These are phyloP conservation scores for Tolypocladium endophyticum DNA, from an alignment of 2,329 filamentous ascomycete species.

Conservation along the genomic window DNA sequence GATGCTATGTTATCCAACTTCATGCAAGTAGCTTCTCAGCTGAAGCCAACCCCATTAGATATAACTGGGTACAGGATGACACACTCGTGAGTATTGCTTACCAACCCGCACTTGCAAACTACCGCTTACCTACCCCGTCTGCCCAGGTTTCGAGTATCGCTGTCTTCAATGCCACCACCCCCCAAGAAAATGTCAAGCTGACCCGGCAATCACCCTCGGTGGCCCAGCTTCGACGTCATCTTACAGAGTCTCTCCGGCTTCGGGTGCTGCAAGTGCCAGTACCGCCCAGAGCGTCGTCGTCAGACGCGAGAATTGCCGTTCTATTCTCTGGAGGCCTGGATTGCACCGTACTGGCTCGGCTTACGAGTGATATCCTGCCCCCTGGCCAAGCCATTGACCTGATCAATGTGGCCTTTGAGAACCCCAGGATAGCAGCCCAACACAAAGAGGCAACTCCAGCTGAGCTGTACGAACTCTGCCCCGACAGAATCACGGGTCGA, in stretches of 20 bases:
- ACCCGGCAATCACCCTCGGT: constrained; percentile 36
- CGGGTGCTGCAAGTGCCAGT: constrained; percentile 57
- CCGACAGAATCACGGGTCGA: constrained; percentile 80
- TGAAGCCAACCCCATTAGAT: constrained; percentile 10
- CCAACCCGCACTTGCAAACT: constrained; percentile 25
- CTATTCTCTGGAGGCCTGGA: constrained; percentile 93
- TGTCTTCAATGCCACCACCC: constrained; percentile 36
- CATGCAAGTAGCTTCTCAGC: constrained; percentile 4
- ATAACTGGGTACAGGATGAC: constrained; percentile 21
- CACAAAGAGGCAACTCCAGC: constrained; percentile 23
- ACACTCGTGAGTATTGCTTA: constrained; percentile 33
- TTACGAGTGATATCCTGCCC: constrained; percentile 69
- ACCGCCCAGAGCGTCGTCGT: constrained; percentile 29
- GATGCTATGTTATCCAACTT: constrained; percentile 61
- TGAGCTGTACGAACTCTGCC: constrained; percentile 67
- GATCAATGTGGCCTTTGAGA: constrained; percentile 94
- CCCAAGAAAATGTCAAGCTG: constrained; percentile 17
- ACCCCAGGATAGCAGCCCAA: constrained; percentile 61
- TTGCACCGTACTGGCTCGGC: constrained; percentile 75
- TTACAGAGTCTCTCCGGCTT: constrained; percentile 51
- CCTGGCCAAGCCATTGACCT: constrained; percentile 64
- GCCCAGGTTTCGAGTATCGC: constrained; percentile 43
- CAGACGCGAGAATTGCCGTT: constrained; percentile 55
- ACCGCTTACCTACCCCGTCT: neutral
- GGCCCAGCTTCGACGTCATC: constrained; percentile 36